Conservation (phyloP, 2,329 filamentous ascomycete species). For the Fusarium verticillioides region DNA sequence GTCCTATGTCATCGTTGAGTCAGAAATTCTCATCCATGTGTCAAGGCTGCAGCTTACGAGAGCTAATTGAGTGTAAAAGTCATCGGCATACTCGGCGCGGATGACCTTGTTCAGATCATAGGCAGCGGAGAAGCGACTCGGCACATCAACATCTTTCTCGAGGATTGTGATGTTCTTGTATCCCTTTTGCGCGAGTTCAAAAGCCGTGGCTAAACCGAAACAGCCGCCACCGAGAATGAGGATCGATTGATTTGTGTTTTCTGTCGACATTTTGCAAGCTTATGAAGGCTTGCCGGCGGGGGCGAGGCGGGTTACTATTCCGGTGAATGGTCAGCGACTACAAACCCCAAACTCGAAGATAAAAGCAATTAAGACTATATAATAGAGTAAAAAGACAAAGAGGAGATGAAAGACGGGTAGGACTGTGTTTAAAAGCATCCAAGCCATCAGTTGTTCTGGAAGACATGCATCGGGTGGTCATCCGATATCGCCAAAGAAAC, state of each 20-base stretch:
- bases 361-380: fast-evolving
- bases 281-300: background rate
- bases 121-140: constrained; percentile 24
- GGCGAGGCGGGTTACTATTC: background rate
- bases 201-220: constrained; percentile 17
- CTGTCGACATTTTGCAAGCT: background rate
- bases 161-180: constrained; percentile 30
- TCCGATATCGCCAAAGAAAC: constrained; percentile 9
- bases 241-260: constrained; percentile 15
- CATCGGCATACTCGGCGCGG: constrained; percentile 23
- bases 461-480: constrained; percentile 10
- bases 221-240: constrained; percentile 29
- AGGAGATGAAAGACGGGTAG: background rate
- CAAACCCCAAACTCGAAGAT: fast-evolving
- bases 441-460: background rate
- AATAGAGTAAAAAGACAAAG: fast-evolving
- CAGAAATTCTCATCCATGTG: fast-evolving
- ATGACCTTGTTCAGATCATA: constrained; percentile 34
- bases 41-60: background rate
- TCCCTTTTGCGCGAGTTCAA: constrained; percentile 18
- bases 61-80: constrained; percentile 20
- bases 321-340: background rate
- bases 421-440: background rate
- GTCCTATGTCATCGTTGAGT: background rate
- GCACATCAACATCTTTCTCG: constrained; percentile 19